These are phyloP conservation scores for Nothophaeocryptopus gaeumannii DNA, from an alignment of 2,329 filamentous ascomycete species.

Conservation along the genomic window DNA sequence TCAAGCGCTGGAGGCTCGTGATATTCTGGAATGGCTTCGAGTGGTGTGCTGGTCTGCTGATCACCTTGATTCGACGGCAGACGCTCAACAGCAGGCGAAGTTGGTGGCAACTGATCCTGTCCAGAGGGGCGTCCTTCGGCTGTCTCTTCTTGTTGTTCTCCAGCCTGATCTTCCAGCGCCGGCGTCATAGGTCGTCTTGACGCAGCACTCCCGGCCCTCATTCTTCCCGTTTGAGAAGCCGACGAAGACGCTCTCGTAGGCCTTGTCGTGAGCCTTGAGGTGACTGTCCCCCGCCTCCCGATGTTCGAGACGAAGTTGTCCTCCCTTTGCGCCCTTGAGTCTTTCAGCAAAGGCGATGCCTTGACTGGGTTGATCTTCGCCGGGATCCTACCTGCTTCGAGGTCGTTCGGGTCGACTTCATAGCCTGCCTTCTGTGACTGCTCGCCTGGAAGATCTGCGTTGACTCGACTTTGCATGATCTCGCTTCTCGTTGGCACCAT, in stretches of 20 bases:
- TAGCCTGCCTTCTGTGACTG: slow-evolving; percentile 32
- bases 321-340: slow-evolving; percentile 42
- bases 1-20: slow-evolving; percentile 6
- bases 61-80: slow-evolving; percentile 5
- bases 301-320: slow-evolving; percentile 26
- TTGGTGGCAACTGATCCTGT: neutral
- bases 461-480: slow-evolving; percentile 34
- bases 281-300: slow-evolving; percentile 21
- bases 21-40: slow-evolving; percentile 17
- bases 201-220: slow-evolving; percentile 11
- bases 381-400: slow-evolving; percentile 44
- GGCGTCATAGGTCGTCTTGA: slow-evolving; percentile 12
- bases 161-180: slow-evolving; percentile 33
- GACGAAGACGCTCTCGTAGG: slow-evolving; percentile 25
- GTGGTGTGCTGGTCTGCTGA: neutral
- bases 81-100: slow-evolving; percentile 8
- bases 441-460: slow-evolving; percentile 24
- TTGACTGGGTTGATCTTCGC: slow-evolving; percentile 39
- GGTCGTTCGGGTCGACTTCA: slow-evolving; percentile 43
- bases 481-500: slow-evolving; percentile 47
- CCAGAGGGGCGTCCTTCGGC: neutral
- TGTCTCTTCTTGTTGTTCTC: slow-evolving; percentile 11
- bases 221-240: slow-evolving; percentile 22
- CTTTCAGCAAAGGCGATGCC: slow-evolving; percentile 46
- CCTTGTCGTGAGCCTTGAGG: slow-evolving; percentile 15